Evolutionary conservation across 208 protist species (phyloP).

Genomic region (Trypanosoma melophagium): DNA sequence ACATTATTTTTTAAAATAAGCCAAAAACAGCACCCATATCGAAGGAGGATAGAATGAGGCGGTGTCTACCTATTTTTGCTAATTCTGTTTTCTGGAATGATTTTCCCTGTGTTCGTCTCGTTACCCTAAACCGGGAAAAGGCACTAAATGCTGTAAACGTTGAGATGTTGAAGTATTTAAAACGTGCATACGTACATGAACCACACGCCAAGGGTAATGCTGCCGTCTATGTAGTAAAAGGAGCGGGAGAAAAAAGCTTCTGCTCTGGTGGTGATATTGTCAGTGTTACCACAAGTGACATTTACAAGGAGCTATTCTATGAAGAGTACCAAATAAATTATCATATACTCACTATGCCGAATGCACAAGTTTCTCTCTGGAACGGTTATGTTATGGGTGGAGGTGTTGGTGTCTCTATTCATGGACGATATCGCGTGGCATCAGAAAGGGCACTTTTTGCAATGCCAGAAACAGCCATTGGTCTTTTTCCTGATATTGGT

Average conservation of each 20-base stretch:
- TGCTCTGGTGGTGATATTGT: conserved; percentile 85
- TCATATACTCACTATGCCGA: conserved; percentile 43
- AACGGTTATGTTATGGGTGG: conserved; percentile 85
- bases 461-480: conserved; percentile 87
- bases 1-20: not conserved
- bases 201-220: conserved; percentile 28
- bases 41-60: conserved; percentile 23
- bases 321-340: conserved; percentile 74
- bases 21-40: not conserved
- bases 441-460: conserved; percentile 78
- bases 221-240: conserved; percentile 57
- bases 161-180: conserved; percentile 48
- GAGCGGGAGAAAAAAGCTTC: conserved; percentile 69
- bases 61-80: conserved; percentile 10
- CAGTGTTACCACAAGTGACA: conserved; percentile 27
- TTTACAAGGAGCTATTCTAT: conserved; percentile 47
- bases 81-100: conserved; percentile 46
- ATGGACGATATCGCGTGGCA: conserved; percentile 68
- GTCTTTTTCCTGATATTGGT: conserved; percentile 80
- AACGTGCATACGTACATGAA: conserved; percentile 36
- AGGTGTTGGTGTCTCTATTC: conserved; percentile 74
- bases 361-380: conserved; percentile 70
- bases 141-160: conserved; percentile 63
- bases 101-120: conserved; percentile 45
- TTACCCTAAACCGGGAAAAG: conserved; percentile 59